phyloP scores from a whole-genome alignment of 345 rosid species.

The Clarkia xantiana region DNA sequence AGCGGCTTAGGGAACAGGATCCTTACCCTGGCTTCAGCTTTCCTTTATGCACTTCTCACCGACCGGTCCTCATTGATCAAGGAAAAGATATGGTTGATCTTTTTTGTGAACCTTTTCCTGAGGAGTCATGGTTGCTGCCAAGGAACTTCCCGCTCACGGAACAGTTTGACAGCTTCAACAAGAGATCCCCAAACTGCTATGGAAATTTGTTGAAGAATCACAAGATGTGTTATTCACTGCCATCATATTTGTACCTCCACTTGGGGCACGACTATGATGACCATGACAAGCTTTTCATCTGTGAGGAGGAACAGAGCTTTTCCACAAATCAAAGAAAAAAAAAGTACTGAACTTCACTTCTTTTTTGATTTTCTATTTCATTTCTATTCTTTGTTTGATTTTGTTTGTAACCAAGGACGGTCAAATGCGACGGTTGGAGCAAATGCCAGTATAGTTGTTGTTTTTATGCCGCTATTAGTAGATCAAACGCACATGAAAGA shows the following conservation, averaged over 20 bases:
- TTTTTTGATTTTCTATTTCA: too few relatives aligned
- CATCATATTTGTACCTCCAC: conserved; percentile 42
- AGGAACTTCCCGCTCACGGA: conserved; percentile 22
- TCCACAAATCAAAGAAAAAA: too few relatives aligned
- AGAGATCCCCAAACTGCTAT: conserved; percentile 28
- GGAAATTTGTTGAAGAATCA: conserved; percentile 43
- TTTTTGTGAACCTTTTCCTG: conserved; percentile 60
- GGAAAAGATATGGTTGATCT: conserved; percentile 38
- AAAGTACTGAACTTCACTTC: too few relatives aligned
- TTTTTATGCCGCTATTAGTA: too few relatives aligned
- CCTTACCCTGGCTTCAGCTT: conserved; percentile 39
- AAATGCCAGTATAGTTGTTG: too few relatives aligned
- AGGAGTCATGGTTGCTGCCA: conserved; percentile 42
- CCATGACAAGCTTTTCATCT: conserved; percentile 57
- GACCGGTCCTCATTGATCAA: conserved; percentile 48
- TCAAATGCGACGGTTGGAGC: too few relatives aligned
- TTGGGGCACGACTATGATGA: conserved; percentile 45
- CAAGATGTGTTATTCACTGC: conserved; percentile 15
- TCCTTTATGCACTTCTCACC: conserved; percentile 57
- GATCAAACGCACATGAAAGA: too few relatives aligned
- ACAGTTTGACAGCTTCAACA: conserved; percentile 25
- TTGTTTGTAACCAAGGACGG: too few relatives aligned
- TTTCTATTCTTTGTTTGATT: too few relatives aligned
- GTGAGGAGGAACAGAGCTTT: conserved; percentile 34
- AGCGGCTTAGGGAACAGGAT: conserved; percentile 72